A percentile compares a stretch with the other conserved stretches of the same genome.
Conservation (phyloP, 2,329 filamentous ascomycete species). For the Zasmidium citrigriseum region DNA sequence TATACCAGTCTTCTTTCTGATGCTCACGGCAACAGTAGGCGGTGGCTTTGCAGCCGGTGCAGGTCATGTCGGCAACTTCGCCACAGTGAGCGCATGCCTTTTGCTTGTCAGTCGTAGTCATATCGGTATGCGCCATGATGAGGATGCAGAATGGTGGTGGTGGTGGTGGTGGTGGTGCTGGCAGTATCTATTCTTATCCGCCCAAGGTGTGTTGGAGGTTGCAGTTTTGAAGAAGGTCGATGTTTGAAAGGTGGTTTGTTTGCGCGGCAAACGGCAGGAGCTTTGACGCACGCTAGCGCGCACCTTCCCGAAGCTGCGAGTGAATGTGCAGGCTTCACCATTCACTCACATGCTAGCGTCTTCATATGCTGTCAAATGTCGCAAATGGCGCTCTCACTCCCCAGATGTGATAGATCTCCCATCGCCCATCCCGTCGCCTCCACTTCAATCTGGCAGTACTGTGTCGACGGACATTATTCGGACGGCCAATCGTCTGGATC, state of each 20-base stretch:
- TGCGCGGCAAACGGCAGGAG: background rate
- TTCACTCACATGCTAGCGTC: background rate
- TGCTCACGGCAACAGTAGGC: background rate
- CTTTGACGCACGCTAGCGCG: background rate
- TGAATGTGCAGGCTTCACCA: background rate
- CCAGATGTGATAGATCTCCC: constrained; percentile 6
- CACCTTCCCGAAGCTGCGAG: background rate
- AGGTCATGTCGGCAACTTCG: background rate
- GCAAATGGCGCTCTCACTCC: constrained; percentile 4
- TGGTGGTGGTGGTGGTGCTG: background rate
- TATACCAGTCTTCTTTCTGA: background rate
- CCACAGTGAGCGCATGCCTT: constrained; percentile 1
- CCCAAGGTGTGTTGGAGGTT: background rate
- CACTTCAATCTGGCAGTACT: constrained; percentile 12
- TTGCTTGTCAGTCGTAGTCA: background rate
- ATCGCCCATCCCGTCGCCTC: constrained; percentile 7
- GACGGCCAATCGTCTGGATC: constrained; percentile 7
- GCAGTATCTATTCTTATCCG: background rate
- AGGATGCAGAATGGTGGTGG: too few relatives aligned
- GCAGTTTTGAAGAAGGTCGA: background rate
- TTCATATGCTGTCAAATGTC: constrained; percentile 6
- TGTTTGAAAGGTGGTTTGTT: background rate
- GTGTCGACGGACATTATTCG: constrained; percentile 8
- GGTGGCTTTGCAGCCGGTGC: constrained; percentile 1
- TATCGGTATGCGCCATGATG: too few relatives aligned